Evolutionary conservation across 352 stramenopile species (phyloP).

Genomic region (Phytopythium mirpurense): DNA sequence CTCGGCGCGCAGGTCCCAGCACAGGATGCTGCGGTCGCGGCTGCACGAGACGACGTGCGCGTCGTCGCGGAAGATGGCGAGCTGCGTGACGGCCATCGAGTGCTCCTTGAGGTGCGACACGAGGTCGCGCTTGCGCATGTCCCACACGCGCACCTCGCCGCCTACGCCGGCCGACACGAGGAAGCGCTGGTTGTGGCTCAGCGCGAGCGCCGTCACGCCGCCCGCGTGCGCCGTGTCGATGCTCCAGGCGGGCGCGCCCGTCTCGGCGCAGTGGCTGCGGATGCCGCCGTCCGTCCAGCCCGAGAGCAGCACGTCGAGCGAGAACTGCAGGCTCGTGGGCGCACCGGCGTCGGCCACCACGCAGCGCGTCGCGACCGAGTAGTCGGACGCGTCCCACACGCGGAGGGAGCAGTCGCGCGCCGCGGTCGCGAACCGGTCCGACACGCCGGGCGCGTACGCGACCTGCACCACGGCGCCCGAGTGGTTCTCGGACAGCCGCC

Average conservation of each 20-base stretch:
- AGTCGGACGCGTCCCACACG: slow-evolving; percentile 89
- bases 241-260: slow-evolving; percentile 75
- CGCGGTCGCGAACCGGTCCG: slow-evolving; percentile 87
- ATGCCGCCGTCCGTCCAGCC: slow-evolving; percentile 90
- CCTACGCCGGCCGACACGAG: slow-evolving; percentile 74
- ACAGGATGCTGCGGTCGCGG: slow-evolving; percentile 88
- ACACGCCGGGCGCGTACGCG: slow-evolving; percentile 70
- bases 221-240: slow-evolving; percentile 89
- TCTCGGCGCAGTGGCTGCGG: slow-evolving; percentile 83
- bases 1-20: slow-evolving; percentile 90
- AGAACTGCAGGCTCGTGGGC: slow-evolving; percentile 80
- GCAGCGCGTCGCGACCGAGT: slow-evolving; percentile 52
- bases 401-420: slow-evolving; percentile 85
- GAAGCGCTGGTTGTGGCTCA: slow-evolving; percentile 90
- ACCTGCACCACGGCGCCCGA: slow-evolving; percentile 69
- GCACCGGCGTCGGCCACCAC: slow-evolving; percentile 52
- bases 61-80: slow-evolving; percentile 90
- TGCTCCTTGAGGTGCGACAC: slow-evolving; percentile 92
- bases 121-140: slow-evolving; percentile 88
- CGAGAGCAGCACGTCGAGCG: slow-evolving; percentile 82
- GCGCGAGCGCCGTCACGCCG: slow-evolving; percentile 83
- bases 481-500: slow-evolving; percentile 68
- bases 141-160: slow-evolving; percentile 91
- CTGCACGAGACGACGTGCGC: slow-evolving; percentile 86
- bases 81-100: slow-evolving; percentile 74